Evolutionary conservation across 2,329 filamentous ascomycete species (phyloP).

Genomic region (Fusarium sublunatum): DNA sequence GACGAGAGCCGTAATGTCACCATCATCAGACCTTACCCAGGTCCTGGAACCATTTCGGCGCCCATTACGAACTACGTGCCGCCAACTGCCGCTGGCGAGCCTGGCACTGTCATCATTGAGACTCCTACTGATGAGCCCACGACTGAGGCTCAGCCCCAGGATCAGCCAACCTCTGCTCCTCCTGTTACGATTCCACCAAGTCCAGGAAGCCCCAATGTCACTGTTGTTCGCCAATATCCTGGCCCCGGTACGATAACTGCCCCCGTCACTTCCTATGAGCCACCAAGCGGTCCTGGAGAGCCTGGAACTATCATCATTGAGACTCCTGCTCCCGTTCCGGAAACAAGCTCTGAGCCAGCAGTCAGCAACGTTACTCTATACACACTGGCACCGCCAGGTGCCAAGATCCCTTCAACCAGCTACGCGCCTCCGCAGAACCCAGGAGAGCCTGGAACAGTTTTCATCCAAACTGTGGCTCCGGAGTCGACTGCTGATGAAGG

Average conservation of each 20-base stretch:
- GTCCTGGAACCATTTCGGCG: slow-evolving; percentile 8
- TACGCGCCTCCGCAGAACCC: slow-evolving; percentile 21
- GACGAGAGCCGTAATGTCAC: slow-evolving; percentile 17
- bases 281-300: slow-evolving; percentile 17
- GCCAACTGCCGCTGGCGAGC: slow-evolving; percentile 5
- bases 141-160: not conserved
- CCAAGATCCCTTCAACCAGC: slow-evolving; percentile 17
- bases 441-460: slow-evolving; percentile 26
- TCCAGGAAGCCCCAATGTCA: slow-evolving; percentile 24
- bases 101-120: slow-evolving; percentile 21
- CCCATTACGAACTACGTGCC: slow-evolving; percentile 13
- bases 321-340: slow-evolving; percentile 15
- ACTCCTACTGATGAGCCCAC: slow-evolving; percentile 4
- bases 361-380: slow-evolving; percentile 27
- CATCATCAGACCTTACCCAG: slow-evolving; percentile 14
- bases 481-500: slow-evolving; percentile 1
- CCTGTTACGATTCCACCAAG: slow-evolving; percentile 24
- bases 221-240: slow-evolving; percentile 24
- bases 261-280: slow-evolving; percentile 24
- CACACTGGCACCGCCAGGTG: slow-evolving; percentile 16
- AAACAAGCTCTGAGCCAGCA: slow-evolving; percentile 3
- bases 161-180: slow-evolving; percentile 12
- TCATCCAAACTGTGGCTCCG: slow-evolving; percentile 21
- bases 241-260: slow-evolving; percentile 26
- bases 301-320: slow-evolving; percentile 31